Evolutionary conservation across 208 protist genomes (phyloP), one percentile per base, ranked within the genome.

Genomic region (Wallacemonas sp.): DNA sequence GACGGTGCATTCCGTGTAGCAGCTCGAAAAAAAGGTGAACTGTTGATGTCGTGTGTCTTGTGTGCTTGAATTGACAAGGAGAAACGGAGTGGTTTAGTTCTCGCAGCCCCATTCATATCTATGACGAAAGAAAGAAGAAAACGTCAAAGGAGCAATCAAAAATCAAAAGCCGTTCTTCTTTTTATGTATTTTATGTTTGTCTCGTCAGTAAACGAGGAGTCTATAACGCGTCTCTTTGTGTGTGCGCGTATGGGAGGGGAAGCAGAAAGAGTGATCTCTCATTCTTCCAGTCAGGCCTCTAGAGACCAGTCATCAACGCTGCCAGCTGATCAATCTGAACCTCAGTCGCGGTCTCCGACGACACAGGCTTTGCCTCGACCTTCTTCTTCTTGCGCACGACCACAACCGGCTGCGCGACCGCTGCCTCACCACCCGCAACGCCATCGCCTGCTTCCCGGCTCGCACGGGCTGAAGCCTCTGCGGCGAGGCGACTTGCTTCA

Each of bases 371-470:
- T 24, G 41, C 16, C 34, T 87, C 78, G 17, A 77, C 39, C 65
- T 87, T 93, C 64, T 77, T 83, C 43, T 92, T 91, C 71, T 95
- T 95, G 47, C 78, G 76, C 21, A 92, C 85, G 2, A 86, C 79
- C 21, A 69, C 85, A 2, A 84, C 81, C 17, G 47, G 30, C 34
- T 58, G 66, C 63, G n/a, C n/a, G n/a, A n/a, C n/a, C n/a, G n/a
- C n/a, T n/a, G n/a, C n/a, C n/a, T n/a, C n/a, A n/a, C n/a, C n/a
- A n/a, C 58, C 39, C 1, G 72, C 65, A 21, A 21, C 47, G 14
- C 19, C 39, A 41, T 39, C 49, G 27, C 47, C 57, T 4, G 39
- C 46, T 63, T 12, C n/a, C 17, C 26, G 23, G 21, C 0, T 47
- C 24, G 8, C 44, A 19, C 17, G 47, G 9, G 44, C 6, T 38